phyloP scores from a whole-genome alignment of 2,329 filamentous ascomycete genomes.

The Diaporthe vaccinii region DNA sequence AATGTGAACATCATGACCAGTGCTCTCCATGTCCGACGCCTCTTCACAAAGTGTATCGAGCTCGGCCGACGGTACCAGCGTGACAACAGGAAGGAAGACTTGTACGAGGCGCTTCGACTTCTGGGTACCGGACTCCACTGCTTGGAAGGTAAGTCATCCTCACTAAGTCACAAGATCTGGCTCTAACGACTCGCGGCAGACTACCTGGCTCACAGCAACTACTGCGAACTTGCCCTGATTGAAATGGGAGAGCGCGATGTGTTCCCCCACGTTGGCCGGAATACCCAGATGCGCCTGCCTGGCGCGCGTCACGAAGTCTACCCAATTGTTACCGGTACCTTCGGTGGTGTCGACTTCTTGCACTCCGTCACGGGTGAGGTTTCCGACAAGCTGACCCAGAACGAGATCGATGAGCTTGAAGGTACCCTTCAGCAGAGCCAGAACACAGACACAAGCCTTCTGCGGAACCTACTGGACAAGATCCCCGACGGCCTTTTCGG shows the following conservation, averaged over 20 bases:
- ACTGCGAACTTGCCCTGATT: constrained; percentile 87
- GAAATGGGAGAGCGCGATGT: constrained; percentile 85
- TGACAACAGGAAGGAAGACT: constrained; percentile 78
- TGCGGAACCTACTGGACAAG: constrained; percentile 84
- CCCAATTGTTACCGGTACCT: constrained; percentile 90
- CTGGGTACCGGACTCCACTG: constrained; percentile 92
- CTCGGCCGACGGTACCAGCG: constrained; percentile 81
- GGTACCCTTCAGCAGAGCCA: constrained; percentile 79
- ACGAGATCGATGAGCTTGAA: constrained; percentile 90
- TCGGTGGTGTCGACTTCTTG: constrained; percentile 94
- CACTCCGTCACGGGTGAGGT: constrained; percentile 87
- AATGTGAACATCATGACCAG: constrained; percentile 83
- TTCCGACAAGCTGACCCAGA: constrained; percentile 90
- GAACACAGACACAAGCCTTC: constrained; percentile 77
- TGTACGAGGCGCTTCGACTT: constrained; percentile 88
- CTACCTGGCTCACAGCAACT: constrained; percentile 95
- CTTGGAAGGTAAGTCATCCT: constrained; percentile 72
- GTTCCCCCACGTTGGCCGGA: constrained; percentile 88
- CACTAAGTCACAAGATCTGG: not conserved
- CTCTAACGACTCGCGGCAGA: constrained; percentile 61
- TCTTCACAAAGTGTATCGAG: constrained; percentile 81
- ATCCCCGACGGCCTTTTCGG: constrained; percentile 87
- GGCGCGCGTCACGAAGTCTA: constrained; percentile 78
- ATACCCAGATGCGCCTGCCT: constrained; percentile 77
- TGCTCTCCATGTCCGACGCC: constrained; percentile 79